Conservation (phyloP, 2,329 filamentous ascomycete genomes). For the Pseudogymnoascus verrucosus region DNA sequence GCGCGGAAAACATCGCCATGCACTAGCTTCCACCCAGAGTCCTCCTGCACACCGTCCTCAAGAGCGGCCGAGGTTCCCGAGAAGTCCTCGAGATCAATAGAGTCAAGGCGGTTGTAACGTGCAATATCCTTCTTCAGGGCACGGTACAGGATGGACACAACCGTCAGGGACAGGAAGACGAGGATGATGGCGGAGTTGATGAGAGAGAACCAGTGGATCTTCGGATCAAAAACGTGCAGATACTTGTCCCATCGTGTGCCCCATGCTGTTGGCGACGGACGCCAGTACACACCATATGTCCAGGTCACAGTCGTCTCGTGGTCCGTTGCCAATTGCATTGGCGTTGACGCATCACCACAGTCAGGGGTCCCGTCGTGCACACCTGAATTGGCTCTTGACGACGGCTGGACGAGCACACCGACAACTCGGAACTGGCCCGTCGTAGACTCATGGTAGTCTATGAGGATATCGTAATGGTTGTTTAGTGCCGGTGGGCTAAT, state of each 20-base stretch:
- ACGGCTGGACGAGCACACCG: constrained; percentile 80
- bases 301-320: constrained; percentile 64
- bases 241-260: constrained; percentile 99
- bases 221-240: constrained; percentile 91
- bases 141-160: constrained; percentile 82
- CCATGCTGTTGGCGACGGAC: constrained; percentile 75
- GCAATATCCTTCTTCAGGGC: constrained; percentile 93
- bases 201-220: constrained; percentile 98
- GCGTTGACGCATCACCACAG: constrained; percentile 52
- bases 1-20: constrained; percentile 95
- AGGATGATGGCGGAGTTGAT: constrained; percentile 95
- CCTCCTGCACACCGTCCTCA: constrained; percentile 92
- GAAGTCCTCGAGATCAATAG: constrained; percentile 83
- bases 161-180: constrained; percentile 81
- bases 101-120: constrained; percentile 88
- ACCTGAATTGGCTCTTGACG: constrained; percentile 55
- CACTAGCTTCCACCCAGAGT: constrained; percentile 97
- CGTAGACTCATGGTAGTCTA: constrained; percentile 83
- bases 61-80: constrained; percentile 66
- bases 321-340: constrained; percentile 58
- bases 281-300: constrained; percentile 92
- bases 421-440: constrained; percentile 75
- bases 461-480: constrained; percentile 90
- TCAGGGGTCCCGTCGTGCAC: constrained; percentile 40
- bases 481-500: constrained; percentile 58